A percentile compares a stretch with the other conserved stretches of the same genome.
Evolutionary conservation across 257 asterid genomes (phyloP).

Genomic region (Solanum etuberosum): DNA sequence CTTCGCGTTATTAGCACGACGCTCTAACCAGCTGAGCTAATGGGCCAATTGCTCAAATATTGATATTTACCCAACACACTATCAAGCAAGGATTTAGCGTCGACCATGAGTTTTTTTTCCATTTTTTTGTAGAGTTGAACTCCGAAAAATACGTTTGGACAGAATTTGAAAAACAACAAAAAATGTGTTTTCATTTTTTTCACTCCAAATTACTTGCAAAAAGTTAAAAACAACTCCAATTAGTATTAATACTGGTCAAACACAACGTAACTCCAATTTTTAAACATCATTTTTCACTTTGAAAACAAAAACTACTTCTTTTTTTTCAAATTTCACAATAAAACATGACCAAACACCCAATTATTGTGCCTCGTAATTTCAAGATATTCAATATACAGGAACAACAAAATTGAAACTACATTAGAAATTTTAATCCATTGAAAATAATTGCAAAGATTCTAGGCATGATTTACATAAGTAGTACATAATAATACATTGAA

Average conservation of each 20-base stretch:
- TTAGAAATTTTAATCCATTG: not conserved
- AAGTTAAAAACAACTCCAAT: not conserved
- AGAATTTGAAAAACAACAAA: too few relatives aligned
- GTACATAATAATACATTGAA: not conserved
- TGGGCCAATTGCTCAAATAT: not conserved
- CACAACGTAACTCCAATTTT: not conserved
- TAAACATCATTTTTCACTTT: not conserved
- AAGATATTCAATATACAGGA: not conserved
- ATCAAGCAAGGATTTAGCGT: not conserved
- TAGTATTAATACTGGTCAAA: too few relatives aligned
- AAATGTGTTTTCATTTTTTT: too few relatives aligned
- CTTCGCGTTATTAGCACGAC: conserved; percentile 30
- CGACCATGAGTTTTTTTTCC: not conserved
- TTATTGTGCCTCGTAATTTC: not conserved
- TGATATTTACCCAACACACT: rapidly evolving
- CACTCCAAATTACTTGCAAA: not conserved
- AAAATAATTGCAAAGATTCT: not conserved
- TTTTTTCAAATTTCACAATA: too few relatives aligned
- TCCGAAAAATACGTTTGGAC: not conserved
- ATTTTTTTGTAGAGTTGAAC: not conserved
- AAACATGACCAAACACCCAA: not conserved
- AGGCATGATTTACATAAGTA: not conserved
- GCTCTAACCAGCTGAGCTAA: conserved; percentile 28
- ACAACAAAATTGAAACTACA: not conserved
- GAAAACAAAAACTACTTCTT: too few relatives aligned